phyloP scores from a whole-genome alignment of 768 basidiomycete genomes.

The Paxillus rubicundulus region DNA sequence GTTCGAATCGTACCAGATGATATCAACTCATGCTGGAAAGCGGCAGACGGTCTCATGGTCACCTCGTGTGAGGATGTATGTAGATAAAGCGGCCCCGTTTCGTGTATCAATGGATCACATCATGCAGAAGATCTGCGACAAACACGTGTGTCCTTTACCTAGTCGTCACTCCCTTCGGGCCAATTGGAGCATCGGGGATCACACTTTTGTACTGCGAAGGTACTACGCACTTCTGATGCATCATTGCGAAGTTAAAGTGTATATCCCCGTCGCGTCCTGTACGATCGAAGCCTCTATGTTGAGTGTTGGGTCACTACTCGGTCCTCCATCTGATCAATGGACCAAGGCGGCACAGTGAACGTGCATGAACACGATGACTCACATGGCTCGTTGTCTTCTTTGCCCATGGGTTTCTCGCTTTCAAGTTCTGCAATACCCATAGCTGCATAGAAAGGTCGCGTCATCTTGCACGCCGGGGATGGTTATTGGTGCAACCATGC shows the following conservation, averaged over 20 bases:
- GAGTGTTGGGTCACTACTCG: neutral
- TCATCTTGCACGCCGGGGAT: neutral
- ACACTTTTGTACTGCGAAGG: too few relatives aligned
- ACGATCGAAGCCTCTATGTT: neutral
- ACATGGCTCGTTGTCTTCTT: neutral
- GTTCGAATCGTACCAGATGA: neutral
- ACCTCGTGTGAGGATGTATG: slow-evolving; percentile 1
- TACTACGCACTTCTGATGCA: too few relatives aligned
- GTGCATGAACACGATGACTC: slow-evolving; percentile 5
- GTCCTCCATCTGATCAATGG: neutral
- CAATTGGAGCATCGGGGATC: too few relatives aligned
- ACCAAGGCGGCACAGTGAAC: slow-evolving; percentile 9
- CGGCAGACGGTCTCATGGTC: neutral
- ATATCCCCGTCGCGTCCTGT: too few relatives aligned
- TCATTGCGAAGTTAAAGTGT: too few relatives aligned
- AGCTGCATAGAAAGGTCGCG: slow-evolving; percentile 5
- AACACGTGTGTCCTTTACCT: neutral
- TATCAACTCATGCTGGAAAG: neutral
- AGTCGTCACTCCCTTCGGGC: too few relatives aligned
- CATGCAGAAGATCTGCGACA: neutral
- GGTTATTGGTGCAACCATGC: slow-evolving; percentile 11
- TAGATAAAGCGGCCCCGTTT: neutral
- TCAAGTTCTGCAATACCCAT: neutral
- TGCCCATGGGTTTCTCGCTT: neutral
- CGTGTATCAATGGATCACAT: neutral